A percentile compares a stretch with the other conserved stretches of the same genome.
phyloP scores from a whole-genome alignment of 2,329 filamentous ascomycete genomes.

The Zymoseptoria ardabiliae region DNA sequence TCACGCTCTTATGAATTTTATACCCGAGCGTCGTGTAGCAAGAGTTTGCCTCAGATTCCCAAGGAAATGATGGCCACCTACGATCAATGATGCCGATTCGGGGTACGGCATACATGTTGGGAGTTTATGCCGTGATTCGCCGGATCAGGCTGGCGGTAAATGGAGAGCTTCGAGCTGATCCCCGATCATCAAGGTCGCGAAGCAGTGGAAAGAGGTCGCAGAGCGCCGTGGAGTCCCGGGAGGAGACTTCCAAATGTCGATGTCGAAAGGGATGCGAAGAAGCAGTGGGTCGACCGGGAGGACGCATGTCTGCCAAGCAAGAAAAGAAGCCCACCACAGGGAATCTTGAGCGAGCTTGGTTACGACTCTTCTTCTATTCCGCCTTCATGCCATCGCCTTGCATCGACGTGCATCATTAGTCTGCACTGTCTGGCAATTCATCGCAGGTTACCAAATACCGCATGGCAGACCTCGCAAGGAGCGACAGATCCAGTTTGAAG shows the following conservation, averaged over 20 bases:
- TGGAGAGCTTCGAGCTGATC: background rate
- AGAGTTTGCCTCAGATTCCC: too few species aligned
- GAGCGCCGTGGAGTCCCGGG: background rate
- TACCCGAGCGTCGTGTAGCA: too few species aligned
- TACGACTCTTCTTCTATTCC: background rate
- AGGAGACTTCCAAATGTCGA: background rate
- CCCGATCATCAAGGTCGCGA: background rate
- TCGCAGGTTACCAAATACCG: background rate
- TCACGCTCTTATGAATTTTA: too few species aligned
- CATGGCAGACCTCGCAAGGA: background rate
- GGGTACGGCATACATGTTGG: too few species aligned
- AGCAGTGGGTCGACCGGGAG: background rate
- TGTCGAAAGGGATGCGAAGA: background rate
- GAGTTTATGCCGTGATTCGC: background rate
- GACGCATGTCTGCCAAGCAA: background rate
- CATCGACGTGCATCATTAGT: background rate
- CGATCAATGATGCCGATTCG: too few species aligned
- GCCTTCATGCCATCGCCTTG: background rate
- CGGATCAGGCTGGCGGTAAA: background rate
- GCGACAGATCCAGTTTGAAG: slow-evolving; percentile 4
- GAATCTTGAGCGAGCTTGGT: background rate
- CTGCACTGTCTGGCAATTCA: background rate
- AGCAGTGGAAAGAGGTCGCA: background rate
- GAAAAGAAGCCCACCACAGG: background rate
- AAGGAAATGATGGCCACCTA: too few species aligned